Evolutionary conservation across 2,329 filamentous ascomycete genomes (phyloP).

Genomic region (Colletotrichum sp.): DNA sequence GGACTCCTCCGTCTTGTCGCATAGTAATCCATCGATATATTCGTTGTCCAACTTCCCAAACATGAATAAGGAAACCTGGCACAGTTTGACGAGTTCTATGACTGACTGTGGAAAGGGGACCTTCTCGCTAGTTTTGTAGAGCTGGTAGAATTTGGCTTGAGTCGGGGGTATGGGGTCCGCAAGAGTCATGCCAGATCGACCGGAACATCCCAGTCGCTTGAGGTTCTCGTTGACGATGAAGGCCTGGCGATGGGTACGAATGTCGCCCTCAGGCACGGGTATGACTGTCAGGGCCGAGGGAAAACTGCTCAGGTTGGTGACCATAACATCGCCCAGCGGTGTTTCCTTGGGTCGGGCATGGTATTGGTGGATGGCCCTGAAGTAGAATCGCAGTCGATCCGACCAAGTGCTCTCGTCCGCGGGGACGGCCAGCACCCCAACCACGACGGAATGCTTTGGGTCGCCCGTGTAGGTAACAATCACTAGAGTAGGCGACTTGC

Average conservation of each 20-base stretch:
- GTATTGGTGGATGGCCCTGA: constrained; percentile 83
- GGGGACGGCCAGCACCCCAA: constrained; percentile 82
- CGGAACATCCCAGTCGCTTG: constrained; percentile 91
- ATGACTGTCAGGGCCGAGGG: constrained; percentile 94
- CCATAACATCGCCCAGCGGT: constrained; percentile 82
- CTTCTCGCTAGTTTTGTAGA: constrained; percentile 87
- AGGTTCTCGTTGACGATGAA: constrained; percentile 96
- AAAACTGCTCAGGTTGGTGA: constrained; percentile 92
- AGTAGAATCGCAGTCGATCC: constrained; percentile 78
- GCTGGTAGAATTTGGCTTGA: constrained; percentile 87
- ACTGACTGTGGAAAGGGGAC: constrained; percentile 81
- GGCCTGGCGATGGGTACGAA: constrained; percentile 77
- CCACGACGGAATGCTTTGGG: constrained; percentile 76
- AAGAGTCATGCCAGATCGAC: constrained; percentile 83
- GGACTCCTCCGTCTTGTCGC: constrained; percentile 89
- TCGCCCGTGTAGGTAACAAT: constrained; percentile 95
- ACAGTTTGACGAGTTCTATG: constrained; percentile 87
- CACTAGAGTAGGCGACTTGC: constrained; percentile 86
- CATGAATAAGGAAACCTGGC: constrained; percentile 85
- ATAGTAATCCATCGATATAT: constrained; percentile 90
- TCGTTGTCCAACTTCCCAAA: constrained; percentile 88
- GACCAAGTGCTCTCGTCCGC: constrained; percentile 84
- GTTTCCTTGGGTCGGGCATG: constrained; percentile 87
- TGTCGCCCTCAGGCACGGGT: constrained; percentile 83
- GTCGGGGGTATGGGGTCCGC: constrained; percentile 80